Evolutionary conservation across 805 yeast genomes (phyloP).

Genomic region (Yarrowia sp.): DNA sequence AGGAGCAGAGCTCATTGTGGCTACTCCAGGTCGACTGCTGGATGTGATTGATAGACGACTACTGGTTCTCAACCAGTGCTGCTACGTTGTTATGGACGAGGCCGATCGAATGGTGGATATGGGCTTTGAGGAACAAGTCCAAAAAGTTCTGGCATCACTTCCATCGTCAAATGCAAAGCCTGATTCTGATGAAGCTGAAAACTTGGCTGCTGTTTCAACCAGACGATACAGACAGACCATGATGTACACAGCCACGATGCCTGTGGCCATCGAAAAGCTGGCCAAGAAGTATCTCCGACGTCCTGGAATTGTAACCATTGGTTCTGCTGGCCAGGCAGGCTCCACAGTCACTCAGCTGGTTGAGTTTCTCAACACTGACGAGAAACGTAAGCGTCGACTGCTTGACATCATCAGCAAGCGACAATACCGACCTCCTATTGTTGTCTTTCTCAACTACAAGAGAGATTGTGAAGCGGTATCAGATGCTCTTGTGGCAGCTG

Average conservation of each 20-base stretch:
- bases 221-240: slow-evolving; percentile 52
- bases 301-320: slow-evolving; percentile 66
- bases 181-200: slow-evolving; percentile 34
- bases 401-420: slow-evolving; percentile 38
- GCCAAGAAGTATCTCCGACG: slow-evolving; percentile 57
- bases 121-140: slow-evolving; percentile 84
- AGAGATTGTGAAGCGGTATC: slow-evolving; percentile 66
- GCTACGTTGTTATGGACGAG: slow-evolving; percentile 79
- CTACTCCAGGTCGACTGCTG: slow-evolving; percentile 89
- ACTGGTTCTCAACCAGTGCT: slow-evolving; percentile 56
- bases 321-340: slow-evolving; percentile 60
- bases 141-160: slow-evolving; percentile 53
- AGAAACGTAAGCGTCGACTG: slow-evolving; percentile 46
- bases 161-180: slow-evolving; percentile 48
- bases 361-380: slow-evolving; percentile 49
- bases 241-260: slow-evolving; percentile 96
- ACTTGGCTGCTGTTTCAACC: slow-evolving; percentile 28
- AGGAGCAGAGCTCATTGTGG: slow-evolving; percentile 78
- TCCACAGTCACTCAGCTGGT: slow-evolving; percentile 70
- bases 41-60: slow-evolving; percentile 74
- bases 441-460: slow-evolving; percentile 77
- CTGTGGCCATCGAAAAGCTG: slow-evolving; percentile 64
- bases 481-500: slow-evolving; percentile 46
- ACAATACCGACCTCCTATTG: slow-evolving; percentile 54
- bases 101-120: slow-evolving; percentile 94